Conservation (phyloP, 306 rosid genomes). For the Quercus alba region DNA sequence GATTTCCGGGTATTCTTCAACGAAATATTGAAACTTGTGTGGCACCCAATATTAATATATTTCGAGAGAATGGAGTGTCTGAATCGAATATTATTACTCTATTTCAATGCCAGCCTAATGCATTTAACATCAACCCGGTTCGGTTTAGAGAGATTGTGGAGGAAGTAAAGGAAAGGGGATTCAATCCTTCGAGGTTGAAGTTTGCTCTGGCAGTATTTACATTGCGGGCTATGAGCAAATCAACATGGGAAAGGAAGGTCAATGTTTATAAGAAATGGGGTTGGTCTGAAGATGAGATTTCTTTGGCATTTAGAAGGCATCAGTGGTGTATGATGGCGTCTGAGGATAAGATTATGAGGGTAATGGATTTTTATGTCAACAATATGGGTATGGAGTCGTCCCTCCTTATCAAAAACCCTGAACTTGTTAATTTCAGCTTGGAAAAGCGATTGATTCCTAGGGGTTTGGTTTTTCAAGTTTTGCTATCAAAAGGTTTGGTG, state of each 20-base stretch:
- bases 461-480: constrained; percentile 1
- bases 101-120: constrained; percentile 4
- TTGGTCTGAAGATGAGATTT: constrained; percentile 39
- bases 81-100: not conserved
- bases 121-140: not conserved
- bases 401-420: constrained; percentile 4
- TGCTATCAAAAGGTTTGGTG: constrained; percentile 29
- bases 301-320: constrained; percentile 23
- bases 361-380: constrained; percentile 34
- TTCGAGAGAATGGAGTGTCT: constrained; percentile 18
- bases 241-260: constrained; percentile 33
- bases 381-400: constrained; percentile 33
- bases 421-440: constrained; percentile 24
- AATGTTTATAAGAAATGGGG: constrained; percentile 49
- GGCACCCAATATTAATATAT: not conserved
- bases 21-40: not conserved
- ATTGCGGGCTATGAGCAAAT: not conserved
- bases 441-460: constrained; percentile 19
- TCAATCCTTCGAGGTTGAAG: constrained; percentile 5
- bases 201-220: constrained; percentile 26
- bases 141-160: constrained; percentile 16
- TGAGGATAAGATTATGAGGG: constrained; percentile 25
- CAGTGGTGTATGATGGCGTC: constrained; percentile 40
- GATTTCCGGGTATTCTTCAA: not conserved
- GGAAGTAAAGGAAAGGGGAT: constrained; percentile 28